These are phyloP conservation scores for Plasmodium inui DNA, from an alignment of 169 alveolate genomes.

Conservation along the genomic window DNA sequence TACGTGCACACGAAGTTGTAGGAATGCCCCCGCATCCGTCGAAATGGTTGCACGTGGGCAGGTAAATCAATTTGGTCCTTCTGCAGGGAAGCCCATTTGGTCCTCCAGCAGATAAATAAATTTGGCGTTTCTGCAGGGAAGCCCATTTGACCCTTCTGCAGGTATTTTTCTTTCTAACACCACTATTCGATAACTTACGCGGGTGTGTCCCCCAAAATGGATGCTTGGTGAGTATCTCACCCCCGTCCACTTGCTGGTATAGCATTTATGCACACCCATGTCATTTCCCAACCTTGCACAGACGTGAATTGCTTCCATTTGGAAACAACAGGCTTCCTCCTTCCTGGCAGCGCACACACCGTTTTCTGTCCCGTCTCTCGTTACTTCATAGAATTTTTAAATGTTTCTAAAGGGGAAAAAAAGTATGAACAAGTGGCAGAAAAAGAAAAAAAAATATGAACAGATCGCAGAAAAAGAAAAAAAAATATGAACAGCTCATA, in stretches of 20 bases:
- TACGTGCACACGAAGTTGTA: not conserved
- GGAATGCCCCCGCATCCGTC: not conserved
- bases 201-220: not conserved
- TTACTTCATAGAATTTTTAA: not conserved
- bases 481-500: not conserved
- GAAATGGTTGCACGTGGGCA: not conserved
- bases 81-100: not conserved
- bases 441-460: not conserved
- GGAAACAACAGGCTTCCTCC: not conserved
- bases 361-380: not conserved
- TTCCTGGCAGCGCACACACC: not conserved
- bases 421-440: not conserved
- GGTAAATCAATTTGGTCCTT: not conserved
- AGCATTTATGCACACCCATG: slow-evolving; percentile 1
- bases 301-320: not conserved
- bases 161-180: not conserved
- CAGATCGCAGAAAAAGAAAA: not conserved
- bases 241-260: not conserved
- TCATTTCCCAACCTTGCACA: not conserved
- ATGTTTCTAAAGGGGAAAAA: not conserved
- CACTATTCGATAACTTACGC: not conserved
- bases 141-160: not conserved
- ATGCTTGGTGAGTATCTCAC: not conserved
- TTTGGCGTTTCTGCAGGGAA: not conserved
- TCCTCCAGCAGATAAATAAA: not conserved